Base-by-base conservation (phyloP, 345 rosid genomes). In the Chamaenerion angustifolium region DNA sequence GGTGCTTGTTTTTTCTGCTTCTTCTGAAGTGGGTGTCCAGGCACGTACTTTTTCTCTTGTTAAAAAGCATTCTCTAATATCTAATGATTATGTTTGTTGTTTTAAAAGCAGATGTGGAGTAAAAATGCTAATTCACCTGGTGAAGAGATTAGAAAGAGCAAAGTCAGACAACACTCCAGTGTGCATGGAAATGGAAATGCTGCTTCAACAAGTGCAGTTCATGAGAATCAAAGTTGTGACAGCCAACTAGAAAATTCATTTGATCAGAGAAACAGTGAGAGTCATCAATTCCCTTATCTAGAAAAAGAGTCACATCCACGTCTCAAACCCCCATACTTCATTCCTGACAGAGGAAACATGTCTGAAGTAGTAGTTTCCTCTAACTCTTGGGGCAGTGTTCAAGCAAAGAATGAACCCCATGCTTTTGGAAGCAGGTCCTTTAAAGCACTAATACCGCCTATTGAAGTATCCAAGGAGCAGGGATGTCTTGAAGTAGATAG, bases 91-190 rank as follows among this genome's bases (percentile, higher is more conserved):
- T 21, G 43, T 21, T 15, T 42, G 17, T 57, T 14, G 51, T 51
- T 47, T 57, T 48, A 43, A 18, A 51, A 67, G 74, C 72, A 75
- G 79, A 67, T 61, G 16, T 71, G 65, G 62, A 67, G 43, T 52
- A 58, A 68, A 67, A 65, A 48, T 54, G 14, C 56, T 37, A 55
- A 42, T 65, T 52, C 57, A 41, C 65, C 54, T 40, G 82, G 60
- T 40, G 67, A 73, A 69, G 70, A 68, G 59, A 61, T 59, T 19
- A 67, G 64, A 56, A 68, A 69, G 54, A 62, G 40, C 48, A 69
- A 68, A 69, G 62, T 58, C 48, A 68, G 25, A 21, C 25, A 51
- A 55, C 56, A 48, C 72, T 64, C 65, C 16, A 49, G 41, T 60
- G 51, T 58, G 60, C 45, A 46, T 54, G 45, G 43, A 35, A 60